These are phyloP conservation scores for Penicillium soppii DNA, from an alignment of 495 filamentous ascomycete genomes.

Conservation along the genomic window DNA sequence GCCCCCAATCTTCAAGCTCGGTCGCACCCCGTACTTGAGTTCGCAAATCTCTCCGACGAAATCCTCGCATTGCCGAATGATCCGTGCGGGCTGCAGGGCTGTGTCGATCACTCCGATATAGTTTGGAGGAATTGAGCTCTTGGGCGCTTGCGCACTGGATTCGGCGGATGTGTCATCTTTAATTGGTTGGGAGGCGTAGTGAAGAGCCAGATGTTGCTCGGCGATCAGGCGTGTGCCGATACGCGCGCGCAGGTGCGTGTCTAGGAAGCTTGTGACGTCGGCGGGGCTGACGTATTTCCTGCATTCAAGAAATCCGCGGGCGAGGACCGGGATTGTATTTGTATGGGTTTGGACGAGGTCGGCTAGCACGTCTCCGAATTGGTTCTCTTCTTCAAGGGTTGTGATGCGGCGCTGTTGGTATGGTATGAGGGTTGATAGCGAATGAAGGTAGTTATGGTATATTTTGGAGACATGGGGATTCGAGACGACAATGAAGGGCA, in stretches of 20 bases:
- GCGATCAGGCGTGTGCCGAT: conserved; percentile 94
- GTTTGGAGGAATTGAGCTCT: conserved; percentile 55
- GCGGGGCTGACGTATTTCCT: conserved; percentile 75
- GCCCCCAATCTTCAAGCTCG: conserved; percentile 76
- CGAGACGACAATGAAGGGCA: conserved; percentile 96
- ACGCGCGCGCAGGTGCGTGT: conserved; percentile 88
- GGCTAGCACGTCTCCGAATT: conserved; percentile 87
- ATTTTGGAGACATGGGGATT: conserved; percentile 91
- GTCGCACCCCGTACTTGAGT: conserved; percentile 88
- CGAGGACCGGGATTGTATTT: conserved; percentile 91
- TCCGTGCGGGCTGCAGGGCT: conserved; percentile 74
- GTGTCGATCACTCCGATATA: conserved; percentile 99
- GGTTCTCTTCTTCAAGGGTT: conserved; percentile 81
- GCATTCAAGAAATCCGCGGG: conserved; percentile 88
- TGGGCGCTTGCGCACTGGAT: conserved; percentile 13
- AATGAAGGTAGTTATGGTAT: conserved; percentile 93
- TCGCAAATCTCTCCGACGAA: conserved; percentile 97
- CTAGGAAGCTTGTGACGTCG: conserved; percentile 87
- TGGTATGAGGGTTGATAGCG: conserved; percentile 80
- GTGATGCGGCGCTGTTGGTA: conserved; percentile 76
- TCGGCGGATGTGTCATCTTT: conserved; percentile 34
- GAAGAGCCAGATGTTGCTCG: conserved; percentile 93
- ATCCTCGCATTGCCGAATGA: conserved; percentile 76
- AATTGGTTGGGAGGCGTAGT: conserved; percentile 76
- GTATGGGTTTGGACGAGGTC: conserved; percentile 90